phyloP scores from a whole-genome alignment of 129 eudicot species.

The Chrysanthemum makinoi region DNA sequence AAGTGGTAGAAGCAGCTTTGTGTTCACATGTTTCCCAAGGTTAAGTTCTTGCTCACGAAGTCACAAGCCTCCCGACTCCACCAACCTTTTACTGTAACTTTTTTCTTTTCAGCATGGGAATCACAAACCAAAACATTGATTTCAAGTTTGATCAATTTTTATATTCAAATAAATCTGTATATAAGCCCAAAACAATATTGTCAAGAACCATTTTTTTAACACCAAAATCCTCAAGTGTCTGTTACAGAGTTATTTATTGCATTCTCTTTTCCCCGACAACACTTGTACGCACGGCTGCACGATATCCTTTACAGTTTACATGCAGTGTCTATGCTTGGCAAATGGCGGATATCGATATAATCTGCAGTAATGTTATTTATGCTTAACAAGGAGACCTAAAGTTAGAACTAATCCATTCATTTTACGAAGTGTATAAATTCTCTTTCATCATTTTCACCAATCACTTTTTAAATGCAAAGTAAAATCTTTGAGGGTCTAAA shows the following conservation, averaged over 20 bases:
- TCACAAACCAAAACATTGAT: not conserved
- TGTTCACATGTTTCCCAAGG: conserved; percentile 31
- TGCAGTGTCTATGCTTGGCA: not conserved
- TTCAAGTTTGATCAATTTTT: not conserved
- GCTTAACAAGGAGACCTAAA: too few species aligned
- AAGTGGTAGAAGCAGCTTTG: conserved; percentile 6
- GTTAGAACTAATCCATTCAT: too few species aligned
- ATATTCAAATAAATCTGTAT: not conserved
- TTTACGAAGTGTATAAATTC: too few species aligned
- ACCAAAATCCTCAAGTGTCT: too few species aligned
- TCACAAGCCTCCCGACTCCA: conserved; percentile 35
- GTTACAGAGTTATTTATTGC: too few species aligned
- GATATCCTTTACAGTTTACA: too few species aligned
- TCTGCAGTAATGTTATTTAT: too few species aligned
- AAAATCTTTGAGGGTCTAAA: too few species aligned
- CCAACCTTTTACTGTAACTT: conserved; percentile 17
- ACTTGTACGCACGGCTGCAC: too few species aligned
- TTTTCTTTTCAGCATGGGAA: conserved; percentile 16
- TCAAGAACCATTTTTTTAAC: not conserved
- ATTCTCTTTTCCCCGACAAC: too few species aligned
- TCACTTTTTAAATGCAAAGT: too few species aligned
- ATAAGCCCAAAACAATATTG: not conserved
- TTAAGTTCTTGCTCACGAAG: conserved; percentile 21
- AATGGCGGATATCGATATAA: not conserved
- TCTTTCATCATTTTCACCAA: too few species aligned